These are phyloP conservation scores for Axilococcus clingmanii DNA, from an alignment of 139 green algal species.

Conservation along the genomic window DNA sequence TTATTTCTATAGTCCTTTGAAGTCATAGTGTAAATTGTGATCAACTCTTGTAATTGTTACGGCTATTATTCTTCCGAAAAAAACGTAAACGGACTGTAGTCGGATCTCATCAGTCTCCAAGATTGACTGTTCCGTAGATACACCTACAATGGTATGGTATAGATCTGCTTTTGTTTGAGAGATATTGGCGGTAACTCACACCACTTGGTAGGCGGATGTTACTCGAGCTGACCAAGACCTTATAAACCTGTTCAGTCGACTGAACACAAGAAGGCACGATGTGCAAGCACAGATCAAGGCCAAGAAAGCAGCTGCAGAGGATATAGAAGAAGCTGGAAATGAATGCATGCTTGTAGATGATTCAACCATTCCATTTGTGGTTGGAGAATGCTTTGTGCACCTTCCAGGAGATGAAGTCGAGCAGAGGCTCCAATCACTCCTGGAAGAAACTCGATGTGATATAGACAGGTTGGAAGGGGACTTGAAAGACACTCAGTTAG, in stretches of 20 bases:
- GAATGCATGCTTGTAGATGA: constrained; percentile 76
- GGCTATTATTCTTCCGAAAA: no score
- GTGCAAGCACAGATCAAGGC: constrained; percentile 42
- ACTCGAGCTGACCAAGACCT: constrained; percentile 61
- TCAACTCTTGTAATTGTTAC: no score
- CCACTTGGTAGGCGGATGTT: constrained; percentile 33
- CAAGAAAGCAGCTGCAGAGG: constrained; percentile 51
- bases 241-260: constrained; percentile 69
- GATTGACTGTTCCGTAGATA: no score
- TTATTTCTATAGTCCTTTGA: no score
- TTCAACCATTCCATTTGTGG: constrained; percentile 40
- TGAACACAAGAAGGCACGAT: constrained; percentile 60
- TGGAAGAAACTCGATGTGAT: not conserved
- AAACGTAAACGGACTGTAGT: no score
- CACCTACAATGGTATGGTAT: no score
- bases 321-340: constrained; percentile 67
- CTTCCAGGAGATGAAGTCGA: constrained; percentile 42
- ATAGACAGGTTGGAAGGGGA: constrained; percentile 41
- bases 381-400: constrained; percentile 60
- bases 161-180: no score
- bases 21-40: no score
- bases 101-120: no score
- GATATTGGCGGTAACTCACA: not conserved
- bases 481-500: constrained; percentile 16
- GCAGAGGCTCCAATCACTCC: constrained; percentile 36